Evolutionary conservation across 202 grass and related monocot species (phyloP), one percentile per base, ranked within the genome.

Genomic region (Miscanthus sacchariflorus): DNA sequence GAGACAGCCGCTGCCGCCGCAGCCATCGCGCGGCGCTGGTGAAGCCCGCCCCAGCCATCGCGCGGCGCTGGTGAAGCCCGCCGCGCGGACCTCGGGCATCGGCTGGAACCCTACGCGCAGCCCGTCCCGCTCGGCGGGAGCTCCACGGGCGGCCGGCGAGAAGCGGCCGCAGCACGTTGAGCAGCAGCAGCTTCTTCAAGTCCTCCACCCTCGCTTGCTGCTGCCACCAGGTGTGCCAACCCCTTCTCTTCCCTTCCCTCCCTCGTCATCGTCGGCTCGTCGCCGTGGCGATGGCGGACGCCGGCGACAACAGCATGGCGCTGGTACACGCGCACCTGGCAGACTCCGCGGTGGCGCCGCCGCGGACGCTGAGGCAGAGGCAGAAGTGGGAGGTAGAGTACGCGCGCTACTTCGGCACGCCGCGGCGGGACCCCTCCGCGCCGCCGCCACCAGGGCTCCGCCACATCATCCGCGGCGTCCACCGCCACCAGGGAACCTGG

Each of bases 311-410:
- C 63, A 73, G 79, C 79, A 72, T 36, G 54, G 83, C 73, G 52
- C 50, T 81, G 19, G 7, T 69, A 54, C 23, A 66, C 24, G 56
- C 23, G 21, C 52, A 12, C 12, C 27, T 39, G 10, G 67, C 50
- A 9, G 67, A 68, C 8, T n/a, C 63, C 2, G n/a, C 7, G 17
- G 25, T 38, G 50, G 24, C 18, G 19, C 2, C 13, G 10, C 46
- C 42, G 33, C 30, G 30, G 76, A 15, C 6, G 13, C 43, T 24
- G 48, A 19, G 27, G 70, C 30, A 19, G 74, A 18, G 59, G 81
- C 52, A 87, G 68, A 80, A 76, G 77, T 93, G 93, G 91, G 84
- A 77, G 66, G 93, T 95, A 61, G 91, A 91, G 39, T 95, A 91
- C 49, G 83, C 91, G 42, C 90, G 93, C 72, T 95, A 89, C 89